A percentile compares a stretch with the other conserved stretches of the same genome.
Evolutionary conservation across 345 rosid species (phyloP).

Genomic region (Carallia pectinifolia): DNA sequence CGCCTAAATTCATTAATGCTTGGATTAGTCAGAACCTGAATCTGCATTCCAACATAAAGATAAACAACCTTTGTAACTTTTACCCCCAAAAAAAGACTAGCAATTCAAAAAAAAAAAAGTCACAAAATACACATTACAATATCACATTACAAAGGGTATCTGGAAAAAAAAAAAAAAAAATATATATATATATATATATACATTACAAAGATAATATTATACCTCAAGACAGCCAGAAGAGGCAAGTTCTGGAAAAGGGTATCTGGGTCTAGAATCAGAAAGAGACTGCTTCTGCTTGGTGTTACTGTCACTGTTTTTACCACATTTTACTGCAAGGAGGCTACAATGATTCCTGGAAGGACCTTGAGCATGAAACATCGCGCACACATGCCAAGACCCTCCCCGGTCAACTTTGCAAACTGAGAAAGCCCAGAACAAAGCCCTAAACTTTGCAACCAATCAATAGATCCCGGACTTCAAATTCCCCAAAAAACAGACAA

Average conservation of each 20-base stretch:
- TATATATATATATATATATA: too few relatives aligned
- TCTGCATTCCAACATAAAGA: constrained; percentile 46
- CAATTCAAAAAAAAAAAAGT: neutral
- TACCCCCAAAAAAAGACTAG: constrained; percentile 1
- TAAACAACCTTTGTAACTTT: constrained; percentile 10
- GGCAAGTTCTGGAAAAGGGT: constrained; percentile 76
- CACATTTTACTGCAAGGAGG: constrained; percentile 70
- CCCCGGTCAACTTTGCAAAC: constrained; percentile 7
- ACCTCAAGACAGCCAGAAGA: constrained; percentile 94
- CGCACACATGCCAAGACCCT: constrained; percentile 60
- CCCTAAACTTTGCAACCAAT: constrained; percentile 26
- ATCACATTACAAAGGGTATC: constrained; percentile 8
- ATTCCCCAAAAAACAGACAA: constrained; percentile 20
- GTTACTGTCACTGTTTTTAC: constrained; percentile 37
- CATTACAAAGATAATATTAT: neutral
- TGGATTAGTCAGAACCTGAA: constrained; percentile 76
- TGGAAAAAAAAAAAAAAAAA: too few relatives aligned
- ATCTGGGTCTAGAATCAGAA: constrained; percentile 48
- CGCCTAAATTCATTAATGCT: constrained; percentile 57
- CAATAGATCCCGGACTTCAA: constrained; percentile 16
- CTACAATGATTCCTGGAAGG: constrained; percentile 82
- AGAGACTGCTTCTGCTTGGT: constrained; percentile 41
- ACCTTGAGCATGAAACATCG: constrained; percentile 95
- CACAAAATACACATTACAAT: neutral
- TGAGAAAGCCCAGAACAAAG: constrained; percentile 19